Evolutionary conservation across 2,329 filamentous ascomycete species (phyloP).

Genomic region (Colletotrichum truncatum): DNA sequence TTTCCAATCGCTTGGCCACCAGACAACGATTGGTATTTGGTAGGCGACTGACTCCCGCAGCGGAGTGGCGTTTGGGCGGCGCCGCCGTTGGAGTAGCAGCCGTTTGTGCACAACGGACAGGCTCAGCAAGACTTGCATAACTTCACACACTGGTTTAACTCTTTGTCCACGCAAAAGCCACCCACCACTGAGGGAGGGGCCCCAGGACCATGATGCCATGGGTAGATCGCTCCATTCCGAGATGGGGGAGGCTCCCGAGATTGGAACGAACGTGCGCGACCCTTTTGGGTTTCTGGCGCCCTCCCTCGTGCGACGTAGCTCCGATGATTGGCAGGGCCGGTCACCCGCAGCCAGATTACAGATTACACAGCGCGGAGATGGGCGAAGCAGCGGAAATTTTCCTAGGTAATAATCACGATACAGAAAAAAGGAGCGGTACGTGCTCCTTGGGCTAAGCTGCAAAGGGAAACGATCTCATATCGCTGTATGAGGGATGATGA

Average conservation of each 20-base stretch:
- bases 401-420: too few species aligned
- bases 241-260: slow-evolving; percentile 22
- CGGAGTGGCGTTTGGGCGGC: too few species aligned
- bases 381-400: not conserved
- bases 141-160: too few species aligned
- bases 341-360: not conserved
- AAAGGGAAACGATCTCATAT: not conserved
- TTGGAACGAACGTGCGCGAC: slow-evolving; percentile 23
- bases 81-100: too few species aligned
- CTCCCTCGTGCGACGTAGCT: slow-evolving; percentile 3
- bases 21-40: not conserved
- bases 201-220: not conserved
- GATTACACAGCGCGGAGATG: not conserved
- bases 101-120: too few species aligned
- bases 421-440: not conserved
- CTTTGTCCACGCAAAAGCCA: too few species aligned
- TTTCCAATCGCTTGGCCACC: slow-evolving; percentile 13
- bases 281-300: not conserved
- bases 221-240: slow-evolving; percentile 26
- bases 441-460: not conserved
- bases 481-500: not conserved
- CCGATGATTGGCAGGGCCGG: slow-evolving; percentile 2
- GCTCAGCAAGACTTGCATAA: not conserved
- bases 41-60: too few species aligned
- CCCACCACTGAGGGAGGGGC: not conserved